Percentiles rank a stretch among this genome's conserved stretches.
These are phyloP conservation scores for Crithidia expoeki DNA, from an alignment of 208 protist species.

Conservation along the genomic window DNA sequence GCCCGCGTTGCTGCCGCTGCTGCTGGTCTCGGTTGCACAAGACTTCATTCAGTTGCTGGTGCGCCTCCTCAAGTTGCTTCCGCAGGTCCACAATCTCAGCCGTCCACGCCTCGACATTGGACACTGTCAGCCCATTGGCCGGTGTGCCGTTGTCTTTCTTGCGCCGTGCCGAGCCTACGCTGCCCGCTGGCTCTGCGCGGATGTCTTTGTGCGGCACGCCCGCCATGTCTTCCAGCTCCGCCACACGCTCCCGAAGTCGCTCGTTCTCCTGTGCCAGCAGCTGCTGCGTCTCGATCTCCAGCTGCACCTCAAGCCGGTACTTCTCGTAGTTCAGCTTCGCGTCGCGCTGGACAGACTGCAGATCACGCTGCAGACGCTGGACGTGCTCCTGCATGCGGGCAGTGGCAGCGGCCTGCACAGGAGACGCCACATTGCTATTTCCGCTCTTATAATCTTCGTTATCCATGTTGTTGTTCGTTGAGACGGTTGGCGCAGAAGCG, in stretches of 20 bases:
- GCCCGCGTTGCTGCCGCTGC: neutral
- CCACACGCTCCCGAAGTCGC: slow-evolving; percentile 21
- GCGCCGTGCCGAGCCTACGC: neutral
- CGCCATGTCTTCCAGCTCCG: slow-evolving; percentile 12
- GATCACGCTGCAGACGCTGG: slow-evolving; percentile 30
- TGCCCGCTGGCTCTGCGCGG: neutral
- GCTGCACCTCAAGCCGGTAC: slow-evolving; percentile 33
- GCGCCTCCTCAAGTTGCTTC: slow-evolving; percentile 7
- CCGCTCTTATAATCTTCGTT: neutral
- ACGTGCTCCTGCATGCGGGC: slow-evolving; percentile 30
- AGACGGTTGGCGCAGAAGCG: slow-evolving; percentile 17
- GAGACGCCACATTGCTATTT: neutral
- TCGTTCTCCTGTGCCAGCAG: slow-evolving; percentile 35
- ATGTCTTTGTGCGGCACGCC: slow-evolving; percentile 1
- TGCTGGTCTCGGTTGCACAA: neutral
- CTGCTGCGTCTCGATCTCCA: slow-evolving; percentile 31
- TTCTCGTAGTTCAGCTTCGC: slow-evolving; percentile 35
- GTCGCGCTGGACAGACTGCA: slow-evolving; percentile 28
- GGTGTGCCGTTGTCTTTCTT: neutral
- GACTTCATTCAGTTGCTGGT: neutral
- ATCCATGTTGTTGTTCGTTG: slow-evolving; percentile 9
- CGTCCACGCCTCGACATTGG: slow-evolving; percentile 13
- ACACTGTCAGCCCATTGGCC: neutral
- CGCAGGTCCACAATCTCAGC: slow-evolving; percentile 13
- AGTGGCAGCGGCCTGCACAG: neutral